These are phyloP conservation scores for Musa balbisiana DNA, from an alignment of 202 grass and related monocot genomes.

Conservation along the genomic window DNA sequence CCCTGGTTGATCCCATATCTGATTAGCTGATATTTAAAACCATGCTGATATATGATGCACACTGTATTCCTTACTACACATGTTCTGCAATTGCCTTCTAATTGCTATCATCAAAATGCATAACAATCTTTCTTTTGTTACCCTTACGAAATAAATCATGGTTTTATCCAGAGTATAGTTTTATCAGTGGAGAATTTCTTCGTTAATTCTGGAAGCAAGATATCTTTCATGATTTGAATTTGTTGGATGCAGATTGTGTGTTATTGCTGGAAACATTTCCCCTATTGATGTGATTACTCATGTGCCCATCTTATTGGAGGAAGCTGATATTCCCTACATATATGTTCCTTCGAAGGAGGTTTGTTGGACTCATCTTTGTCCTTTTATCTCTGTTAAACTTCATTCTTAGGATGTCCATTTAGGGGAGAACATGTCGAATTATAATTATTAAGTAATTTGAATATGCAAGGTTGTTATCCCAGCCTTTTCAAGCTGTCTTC, in stretches of 20 bases:
- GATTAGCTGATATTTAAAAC: too few relatives aligned
- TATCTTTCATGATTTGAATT: conserved; percentile 3
- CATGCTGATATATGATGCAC: too few relatives aligned
- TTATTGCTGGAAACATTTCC: conserved; percentile 88
- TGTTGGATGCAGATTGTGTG: conserved; percentile 41
- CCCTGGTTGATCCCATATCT: too few relatives aligned
- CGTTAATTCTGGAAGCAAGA: not conserved
- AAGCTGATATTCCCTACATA: conserved; percentile 63
- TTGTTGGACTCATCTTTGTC: conserved; percentile 17
- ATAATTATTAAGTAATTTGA: not conserved
- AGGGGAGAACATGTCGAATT: not conserved
- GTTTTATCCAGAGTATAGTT: too few relatives aligned
- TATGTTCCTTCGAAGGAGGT: conserved; percentile 89
- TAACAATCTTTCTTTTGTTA: too few relatives aligned
- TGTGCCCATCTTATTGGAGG: conserved; percentile 62
- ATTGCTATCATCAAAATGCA: too few relatives aligned
- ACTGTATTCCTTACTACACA: too few relatives aligned
- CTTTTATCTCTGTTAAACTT: not conserved
- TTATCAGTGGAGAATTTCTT: too few relatives aligned
- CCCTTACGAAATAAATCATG: too few relatives aligned
- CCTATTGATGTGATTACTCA: conserved; percentile 90
- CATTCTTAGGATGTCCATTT: not conserved
- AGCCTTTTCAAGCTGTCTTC: too few relatives aligned
- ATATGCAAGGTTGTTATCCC: too few relatives aligned
- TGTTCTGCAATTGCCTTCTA: too few relatives aligned